Evolutionary conservation across 352 stramenopile species (phyloP), one percentile per base, ranked within the genome.

Genomic region (Sclerospora graminicola): DNA sequence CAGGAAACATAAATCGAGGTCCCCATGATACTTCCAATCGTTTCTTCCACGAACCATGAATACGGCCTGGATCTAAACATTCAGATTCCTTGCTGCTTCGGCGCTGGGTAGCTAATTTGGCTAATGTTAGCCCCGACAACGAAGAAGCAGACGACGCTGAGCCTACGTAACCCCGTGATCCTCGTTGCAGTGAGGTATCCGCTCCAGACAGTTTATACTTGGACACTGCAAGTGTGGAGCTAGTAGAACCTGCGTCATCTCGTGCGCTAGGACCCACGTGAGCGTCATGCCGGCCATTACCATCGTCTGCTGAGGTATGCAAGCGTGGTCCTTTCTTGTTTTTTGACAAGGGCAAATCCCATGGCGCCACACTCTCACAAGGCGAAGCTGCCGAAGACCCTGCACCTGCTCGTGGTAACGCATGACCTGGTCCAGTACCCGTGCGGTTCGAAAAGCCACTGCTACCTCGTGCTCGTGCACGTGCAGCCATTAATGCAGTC

Each of bases 401-500:
- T 40, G 21, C 18, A 13, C 51, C 41, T 9, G 52, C 41, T 36
- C 41, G 56, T 5, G 47, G 21, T 46, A 36, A 45, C 44, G 60
- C 35, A 13, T 71, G 28, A 13, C 70, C 71, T 21, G 72, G 67
- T 0, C 68, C 72, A 41, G 35, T 10, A 13, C 77, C 66, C 13
- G 69, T 47, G 18, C 75, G 66, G 10, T 66, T 60, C 5, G 66
- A 61, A 1, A 87, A 62, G 4, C 57, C 76, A 16, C 73, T 68
- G 8, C 79, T 74, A 37, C 59, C 59, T 6, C 79, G 50, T 13
- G 79, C 79, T 36, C 79, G 63, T 10, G 74, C 79, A 48, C 79
- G 58, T 15, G 79, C 79, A 16, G 79, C 79, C 38, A 90, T 66
- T 18, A 90, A 48, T 5, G 79, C 79, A 31, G 80, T 90, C 0